Percentiles rank a stretch among this genome's conserved stretches.
Evolutionary conservation across 2,329 filamentous ascomycete species (phyloP).

Genomic region (Pyrenochaeta sp.): DNA sequence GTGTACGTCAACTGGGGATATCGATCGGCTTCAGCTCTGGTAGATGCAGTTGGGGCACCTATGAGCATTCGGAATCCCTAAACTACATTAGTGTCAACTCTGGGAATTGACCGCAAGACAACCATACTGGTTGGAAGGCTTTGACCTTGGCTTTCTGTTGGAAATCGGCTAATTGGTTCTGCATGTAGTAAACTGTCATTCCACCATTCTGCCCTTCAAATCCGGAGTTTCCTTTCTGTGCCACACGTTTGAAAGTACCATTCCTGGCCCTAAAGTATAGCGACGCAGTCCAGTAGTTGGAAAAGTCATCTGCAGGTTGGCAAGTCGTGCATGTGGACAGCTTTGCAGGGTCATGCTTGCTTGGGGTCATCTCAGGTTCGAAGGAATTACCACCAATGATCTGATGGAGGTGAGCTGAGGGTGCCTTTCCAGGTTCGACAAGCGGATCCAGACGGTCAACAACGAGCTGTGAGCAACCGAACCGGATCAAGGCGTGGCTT

Average conservation of each 20-base stretch:
- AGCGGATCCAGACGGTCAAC: conserved; percentile 37
- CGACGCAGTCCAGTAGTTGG: conserved; percentile 38
- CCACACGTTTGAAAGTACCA: conserved; percentile 34
- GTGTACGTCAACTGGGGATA: conserved; percentile 57
- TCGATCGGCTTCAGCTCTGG: conserved; percentile 43
- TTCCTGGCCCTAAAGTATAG: conserved; percentile 34
- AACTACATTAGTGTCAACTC: not conserved
- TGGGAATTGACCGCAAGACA: no score
- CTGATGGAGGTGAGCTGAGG: conserved; percentile 35
- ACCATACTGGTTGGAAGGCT: conserved; percentile 47
- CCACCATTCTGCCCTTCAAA: conserved; percentile 38
- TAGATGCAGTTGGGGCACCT: conserved; percentile 30
- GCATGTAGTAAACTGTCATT: conserved; percentile 42
- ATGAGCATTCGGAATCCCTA: conserved; percentile 38
- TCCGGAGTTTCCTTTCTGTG: conserved; percentile 28
- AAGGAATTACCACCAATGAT: conserved; percentile 39
- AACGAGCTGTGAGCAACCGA: conserved; percentile 36
- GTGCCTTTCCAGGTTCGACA: conserved; percentile 28
- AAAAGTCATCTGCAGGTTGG: conserved; percentile 25
- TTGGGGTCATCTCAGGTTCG: conserved; percentile 27
- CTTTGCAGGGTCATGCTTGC: conserved; percentile 24
- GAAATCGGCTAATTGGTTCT: conserved; percentile 33
- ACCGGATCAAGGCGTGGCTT: conserved; percentile 32
- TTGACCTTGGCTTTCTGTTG: conserved; percentile 48
- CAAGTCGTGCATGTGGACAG: conserved; percentile 36